Evolutionary conservation across 148 eudicot species (phyloP), one percentile per base, ranked within the genome.

Genomic region (Amaranthus hypochondriacus): DNA sequence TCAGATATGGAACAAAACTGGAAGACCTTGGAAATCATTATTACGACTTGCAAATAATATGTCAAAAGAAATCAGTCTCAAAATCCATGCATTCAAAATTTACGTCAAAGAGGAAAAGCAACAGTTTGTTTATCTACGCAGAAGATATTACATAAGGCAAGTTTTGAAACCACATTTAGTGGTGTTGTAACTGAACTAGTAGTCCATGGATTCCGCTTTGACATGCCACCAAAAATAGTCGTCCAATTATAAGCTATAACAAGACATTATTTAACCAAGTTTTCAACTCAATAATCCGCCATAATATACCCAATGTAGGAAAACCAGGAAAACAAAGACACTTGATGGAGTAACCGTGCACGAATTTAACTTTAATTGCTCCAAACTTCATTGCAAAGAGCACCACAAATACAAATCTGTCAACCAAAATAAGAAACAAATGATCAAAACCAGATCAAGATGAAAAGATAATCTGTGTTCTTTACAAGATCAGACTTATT

Each of bases 191-290:
- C 48, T 44, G 50, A 12, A 46, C 46, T 56, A 62, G 55, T 55
- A 28, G 70, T 70, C 43, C 65, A 73, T 52, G 76, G 60, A 67
- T 70, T 63, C 67, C 66, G 14, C 71, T 79, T 70, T 18, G 75
- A 70, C 61, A 75, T 58, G 59, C 64, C 56, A 68, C 56, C 63
- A 54, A 70, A 66, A 79, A 68, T 56, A 62, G 65, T 46, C 75
- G 56, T 57, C 71, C 48, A 52, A 3, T 70, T 14, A 62, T 47
- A 68, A 62, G 5, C 65, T 14, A 62, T 47, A 68, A 62, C 42
- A 18, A 62, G 70, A 75, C 82, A 65, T 79, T 79, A 79, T 80
- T 73, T 28, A 42, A 68, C 77, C 69, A 73, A 39, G 51, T 28
- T 62, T 15, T 73, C 69, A 63, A 68, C 65, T 68, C 77, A 67